These are phyloP conservation scores for Penstemon eatonii DNA, from an alignment of 257 asterid species.

Conservation along the genomic window DNA sequence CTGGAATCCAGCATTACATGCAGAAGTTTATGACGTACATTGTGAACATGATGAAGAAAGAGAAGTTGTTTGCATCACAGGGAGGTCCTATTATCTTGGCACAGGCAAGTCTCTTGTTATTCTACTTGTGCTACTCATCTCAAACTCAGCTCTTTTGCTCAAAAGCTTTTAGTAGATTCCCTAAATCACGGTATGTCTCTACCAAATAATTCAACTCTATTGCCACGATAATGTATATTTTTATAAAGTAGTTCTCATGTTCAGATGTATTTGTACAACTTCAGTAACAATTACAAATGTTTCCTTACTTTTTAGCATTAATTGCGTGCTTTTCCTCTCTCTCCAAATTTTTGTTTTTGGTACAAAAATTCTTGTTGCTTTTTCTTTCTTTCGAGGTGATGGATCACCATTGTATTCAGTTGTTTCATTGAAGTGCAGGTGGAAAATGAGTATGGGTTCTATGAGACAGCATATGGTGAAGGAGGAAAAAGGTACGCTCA, in stretches of 20 bases:
- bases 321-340: not conserved
- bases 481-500: conserved; percentile 80
- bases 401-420: conserved; percentile 1
- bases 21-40: conserved; percentile 70
- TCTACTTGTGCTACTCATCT: not conserved
- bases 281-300: not conserved
- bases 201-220: not conserved
- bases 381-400: conserved; percentile 24
- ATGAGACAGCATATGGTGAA: conserved; percentile 78
- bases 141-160: not conserved
- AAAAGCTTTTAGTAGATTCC: not conserved
- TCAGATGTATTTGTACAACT: not conserved
- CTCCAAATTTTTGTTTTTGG: conserved; percentile 4
- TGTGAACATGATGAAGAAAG: conserved; percentile 80
- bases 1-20: conserved; percentile 63
- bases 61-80: conserved; percentile 77
- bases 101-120: conserved; percentile 53
- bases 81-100: conserved; percentile 90
- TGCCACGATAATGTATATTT: not conserved
- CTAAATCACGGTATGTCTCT: not conserved
- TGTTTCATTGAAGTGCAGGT: conserved; percentile 49
- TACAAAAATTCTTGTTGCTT: conserved; percentile 12
- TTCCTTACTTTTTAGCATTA: not conserved
- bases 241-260: not conserved
- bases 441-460: conserved; percentile 90